phyloP scores from a whole-genome alignment of 768 basidiomycete species.

The Lactarius evosmus region DNA sequence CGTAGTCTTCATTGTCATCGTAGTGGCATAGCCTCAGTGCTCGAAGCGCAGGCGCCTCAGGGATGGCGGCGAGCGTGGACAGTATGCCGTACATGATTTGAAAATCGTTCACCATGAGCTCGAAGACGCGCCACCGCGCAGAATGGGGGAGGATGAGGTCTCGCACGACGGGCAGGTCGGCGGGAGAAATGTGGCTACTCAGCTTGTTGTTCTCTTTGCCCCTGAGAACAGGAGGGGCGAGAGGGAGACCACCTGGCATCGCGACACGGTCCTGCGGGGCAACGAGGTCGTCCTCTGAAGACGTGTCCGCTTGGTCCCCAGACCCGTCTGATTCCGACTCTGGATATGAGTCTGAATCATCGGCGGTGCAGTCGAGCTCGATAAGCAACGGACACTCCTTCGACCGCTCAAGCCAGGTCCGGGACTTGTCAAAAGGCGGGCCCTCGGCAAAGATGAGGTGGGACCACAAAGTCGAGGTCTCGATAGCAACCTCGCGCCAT shows the following conservation, averaged over 20 bases:
- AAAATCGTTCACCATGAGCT: conserved; percentile 46
- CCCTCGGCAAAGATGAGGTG: conserved; percentile 41
- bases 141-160: conserved; percentile 50
- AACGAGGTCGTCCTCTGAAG: conserved; percentile 9
- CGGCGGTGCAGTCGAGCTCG: conserved; percentile 37
- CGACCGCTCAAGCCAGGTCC: conserved; percentile 50
- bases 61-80: conserved; percentile 40
- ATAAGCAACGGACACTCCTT: conserved; percentile 54
- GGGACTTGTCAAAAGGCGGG: conserved; percentile 44
- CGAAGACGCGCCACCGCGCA: conserved; percentile 51
- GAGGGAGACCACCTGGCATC: conserved; percentile 23
- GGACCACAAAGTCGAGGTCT: conserved; percentile 57
- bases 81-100: conserved; percentile 47
- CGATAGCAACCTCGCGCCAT: conserved; percentile 54
- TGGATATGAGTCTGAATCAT: conserved; percentile 29
- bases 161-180: conserved; percentile 33
- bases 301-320: conserved; percentile 12
- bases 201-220: background rate
- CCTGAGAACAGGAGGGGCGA: conserved; percentile 11
- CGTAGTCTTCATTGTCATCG: conserved; percentile 43
- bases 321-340: conserved; percentile 19
- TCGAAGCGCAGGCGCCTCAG: conserved; percentile 53
- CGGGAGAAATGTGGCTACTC: conserved; percentile 16
- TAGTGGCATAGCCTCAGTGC: conserved; percentile 54
- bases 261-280: conserved; percentile 24